Conservation (phyloP, 345 rosid species). For the Xanthoceras sorbifolium region DNA sequence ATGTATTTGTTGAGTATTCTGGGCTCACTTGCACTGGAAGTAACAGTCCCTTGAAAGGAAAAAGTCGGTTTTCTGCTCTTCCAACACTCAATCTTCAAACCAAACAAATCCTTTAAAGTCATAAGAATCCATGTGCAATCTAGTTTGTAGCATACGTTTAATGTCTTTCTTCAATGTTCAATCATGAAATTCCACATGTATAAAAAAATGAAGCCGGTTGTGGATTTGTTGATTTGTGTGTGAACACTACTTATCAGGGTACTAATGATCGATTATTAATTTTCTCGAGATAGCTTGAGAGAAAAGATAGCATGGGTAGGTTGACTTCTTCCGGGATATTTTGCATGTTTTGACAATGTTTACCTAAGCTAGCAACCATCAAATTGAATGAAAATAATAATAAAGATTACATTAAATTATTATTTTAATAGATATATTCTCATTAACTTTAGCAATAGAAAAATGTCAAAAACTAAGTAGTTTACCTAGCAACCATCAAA, state of each 20-base stretch:
- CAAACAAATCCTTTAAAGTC: constrained; percentile 13
- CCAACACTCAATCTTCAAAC: constrained; percentile 14
- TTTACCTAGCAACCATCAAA: constrained; percentile 3
- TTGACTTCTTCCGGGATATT: background rate
- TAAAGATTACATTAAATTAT: background rate
- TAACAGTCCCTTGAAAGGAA: constrained; percentile 34
- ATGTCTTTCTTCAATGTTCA: constrained; percentile 1
- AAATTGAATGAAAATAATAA: background rate
- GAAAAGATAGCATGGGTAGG: constrained; percentile 1
- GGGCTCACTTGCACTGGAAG: constrained; percentile 27
- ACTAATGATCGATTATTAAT: background rate
- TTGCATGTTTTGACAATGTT: background rate
- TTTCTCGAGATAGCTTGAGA: background rate
- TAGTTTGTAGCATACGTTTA: constrained; percentile 26
- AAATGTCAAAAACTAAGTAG: background rate
- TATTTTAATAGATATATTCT: background rate
- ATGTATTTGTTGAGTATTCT: constrained; percentile 14
- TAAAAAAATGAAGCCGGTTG: background rate
- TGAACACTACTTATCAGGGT: background rate
- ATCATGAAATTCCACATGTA: constrained; percentile 4
- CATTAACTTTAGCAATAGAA: background rate
- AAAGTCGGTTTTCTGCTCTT: constrained; percentile 13
- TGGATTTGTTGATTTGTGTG: background rate
- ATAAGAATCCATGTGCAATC: constrained; percentile 34
- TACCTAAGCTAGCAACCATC: constrained; percentile 1